A percentile compares a stretch with the other conserved stretches of the same genome.
phyloP scores from a whole-genome alignment of 208 protist species.

The Acanthamoeba quina region DNA sequence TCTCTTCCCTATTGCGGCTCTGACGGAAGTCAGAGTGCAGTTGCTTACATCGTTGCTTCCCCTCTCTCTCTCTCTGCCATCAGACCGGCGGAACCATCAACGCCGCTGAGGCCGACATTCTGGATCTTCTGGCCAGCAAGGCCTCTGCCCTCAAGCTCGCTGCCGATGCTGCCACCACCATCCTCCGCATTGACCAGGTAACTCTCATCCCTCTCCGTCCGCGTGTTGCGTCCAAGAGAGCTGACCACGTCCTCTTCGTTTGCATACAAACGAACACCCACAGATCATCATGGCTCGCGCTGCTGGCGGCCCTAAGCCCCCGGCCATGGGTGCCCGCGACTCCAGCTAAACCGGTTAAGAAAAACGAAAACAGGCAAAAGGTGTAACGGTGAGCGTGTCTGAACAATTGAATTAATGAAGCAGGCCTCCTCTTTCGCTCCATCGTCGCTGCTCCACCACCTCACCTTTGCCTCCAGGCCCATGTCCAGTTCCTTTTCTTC shows the following conservation, averaged over 20 bases:
- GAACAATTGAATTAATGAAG: too few relatives aligned
- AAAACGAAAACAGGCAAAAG: not conserved
- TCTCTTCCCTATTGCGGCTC: not conserved
- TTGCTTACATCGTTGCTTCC: not conserved
- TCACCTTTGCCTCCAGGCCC: too few relatives aligned
- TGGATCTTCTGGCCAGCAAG: constrained; percentile 96
- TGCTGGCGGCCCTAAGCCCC: constrained; percentile 96
- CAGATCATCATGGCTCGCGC: constrained; percentile 99
- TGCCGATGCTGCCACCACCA: constrained; percentile 97
- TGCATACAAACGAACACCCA: constrained; percentile 80
- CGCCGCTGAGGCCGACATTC: constrained; percentile 92
- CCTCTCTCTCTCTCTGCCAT: not conserved
- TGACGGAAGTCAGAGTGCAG: not conserved
- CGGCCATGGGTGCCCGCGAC: constrained; percentile 72
- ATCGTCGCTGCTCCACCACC: too few relatives aligned
- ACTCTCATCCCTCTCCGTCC: not conserved
- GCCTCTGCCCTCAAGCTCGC: constrained; percentile 94
- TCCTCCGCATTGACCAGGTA: constrained; percentile 95
- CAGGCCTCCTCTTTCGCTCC: too few relatives aligned
- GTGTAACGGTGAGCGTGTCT: too few relatives aligned
- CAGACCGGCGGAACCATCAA: constrained; percentile 90
- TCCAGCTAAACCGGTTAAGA: not conserved
- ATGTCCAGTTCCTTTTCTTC: too few relatives aligned
- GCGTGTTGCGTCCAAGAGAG: not conserved
- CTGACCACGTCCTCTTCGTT: not conserved